phyloP scores from a whole-genome alignment of 2,329 filamentous ascomycete genomes.

The Zasmidium citrigriseum region DNA sequence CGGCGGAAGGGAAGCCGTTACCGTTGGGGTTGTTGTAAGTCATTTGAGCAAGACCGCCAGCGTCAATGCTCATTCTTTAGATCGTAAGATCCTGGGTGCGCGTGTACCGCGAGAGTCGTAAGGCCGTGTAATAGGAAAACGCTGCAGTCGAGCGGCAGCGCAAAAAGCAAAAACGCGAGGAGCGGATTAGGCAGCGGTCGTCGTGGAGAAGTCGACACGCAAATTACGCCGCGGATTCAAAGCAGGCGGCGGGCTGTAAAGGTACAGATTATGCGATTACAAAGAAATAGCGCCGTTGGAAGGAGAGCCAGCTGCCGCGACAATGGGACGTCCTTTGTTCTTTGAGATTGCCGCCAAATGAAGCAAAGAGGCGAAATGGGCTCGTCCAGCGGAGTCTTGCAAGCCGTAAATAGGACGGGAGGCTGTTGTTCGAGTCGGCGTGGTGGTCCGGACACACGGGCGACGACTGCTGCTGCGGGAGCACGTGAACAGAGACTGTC shows the following conservation, averaged over 20 bases:
- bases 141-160: conserved; percentile 13
- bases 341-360: conserved; percentile 20
- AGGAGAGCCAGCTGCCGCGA: conserved; percentile 23
- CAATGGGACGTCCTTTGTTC: conserved; percentile 22
- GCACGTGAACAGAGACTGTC: too few species aligned
- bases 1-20: conserved; percentile 62
- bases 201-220: conserved; percentile 18
- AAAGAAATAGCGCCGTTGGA: conserved; percentile 28
- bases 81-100: conserved; percentile 19
- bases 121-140: conserved; percentile 19
- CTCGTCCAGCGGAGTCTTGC: neutral
- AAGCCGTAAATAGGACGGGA: neutral
- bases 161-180: conserved; percentile 26
- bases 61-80: conserved; percentile 69
- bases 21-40: conserved; percentile 65
- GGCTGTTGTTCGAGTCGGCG: neutral
- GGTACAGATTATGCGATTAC: conserved; percentile 36
- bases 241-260: conserved; percentile 28
- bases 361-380: conserved; percentile 9
- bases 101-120: conserved; percentile 25
- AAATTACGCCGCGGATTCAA: conserved; percentile 34
- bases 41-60: conserved; percentile 99
- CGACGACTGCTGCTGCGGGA: neutral
- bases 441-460: neutral
- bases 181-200: conserved; percentile 13